Conservation (phyloP, 805 yeast genomes). For the Myxozyma lipomycoides region DNA sequence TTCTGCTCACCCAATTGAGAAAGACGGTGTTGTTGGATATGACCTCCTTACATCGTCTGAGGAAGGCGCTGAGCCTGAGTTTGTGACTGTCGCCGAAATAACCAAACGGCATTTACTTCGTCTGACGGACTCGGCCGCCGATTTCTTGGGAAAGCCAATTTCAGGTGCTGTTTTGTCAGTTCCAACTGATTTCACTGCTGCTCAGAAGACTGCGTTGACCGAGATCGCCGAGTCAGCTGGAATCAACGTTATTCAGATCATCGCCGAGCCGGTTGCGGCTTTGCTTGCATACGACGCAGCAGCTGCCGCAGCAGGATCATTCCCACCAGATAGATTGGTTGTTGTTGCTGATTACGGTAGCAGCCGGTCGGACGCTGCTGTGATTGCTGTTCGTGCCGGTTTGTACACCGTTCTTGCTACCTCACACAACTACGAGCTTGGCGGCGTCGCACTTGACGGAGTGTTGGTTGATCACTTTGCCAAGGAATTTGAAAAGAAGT, state of each 20-base stretch:
- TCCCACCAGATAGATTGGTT: constrained; percentile 61
- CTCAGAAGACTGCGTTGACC: constrained; percentile 62
- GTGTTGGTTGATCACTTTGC: constrained; percentile 80
- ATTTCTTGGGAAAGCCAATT: constrained; percentile 75
- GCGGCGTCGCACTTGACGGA: constrained; percentile 83
- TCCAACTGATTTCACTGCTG: constrained; percentile 79
- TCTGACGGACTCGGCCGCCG: constrained; percentile 84
- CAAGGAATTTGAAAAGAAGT: constrained; percentile 89
- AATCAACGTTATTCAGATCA: constrained; percentile 74
- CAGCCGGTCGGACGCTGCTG: constrained; percentile 91
- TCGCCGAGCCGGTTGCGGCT: constrained; percentile 91
- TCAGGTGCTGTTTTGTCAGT: constrained; percentile 84
- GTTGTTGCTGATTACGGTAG: constrained; percentile 98
- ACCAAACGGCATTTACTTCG: constrained; percentile 78
- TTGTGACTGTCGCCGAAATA: constrained; percentile 69
- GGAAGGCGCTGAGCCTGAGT: constrained; percentile 50
- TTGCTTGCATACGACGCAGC: constrained; percentile 69
- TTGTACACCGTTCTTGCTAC: constrained; percentile 84
- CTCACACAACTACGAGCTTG: constrained; percentile 73
- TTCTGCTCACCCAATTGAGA: constrained; percentile 63
- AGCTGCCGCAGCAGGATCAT: constrained; percentile 16
- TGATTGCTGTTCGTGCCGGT: constrained; percentile 90
- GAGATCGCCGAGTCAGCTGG: constrained; percentile 67
- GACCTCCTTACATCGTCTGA: constrained; percentile 24
- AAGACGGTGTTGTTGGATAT: constrained; percentile 29